phyloP scores from a whole-genome alignment of 2,329 filamentous ascomycete genomes.

The Cercospora canescens region DNA sequence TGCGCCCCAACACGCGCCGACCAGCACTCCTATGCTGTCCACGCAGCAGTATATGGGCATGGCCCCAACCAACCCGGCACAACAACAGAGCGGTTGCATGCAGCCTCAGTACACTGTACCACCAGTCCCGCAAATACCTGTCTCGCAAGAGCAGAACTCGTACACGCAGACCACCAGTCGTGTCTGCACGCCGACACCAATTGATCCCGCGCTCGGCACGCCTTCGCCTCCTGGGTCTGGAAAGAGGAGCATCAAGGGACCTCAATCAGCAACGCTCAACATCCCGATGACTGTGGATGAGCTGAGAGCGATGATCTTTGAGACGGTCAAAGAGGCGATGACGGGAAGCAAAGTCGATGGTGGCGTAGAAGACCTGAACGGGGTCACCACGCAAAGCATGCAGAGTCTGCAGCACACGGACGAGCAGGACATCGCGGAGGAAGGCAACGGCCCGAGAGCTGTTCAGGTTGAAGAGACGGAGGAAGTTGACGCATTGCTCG shows the following conservation, averaged over 20 bases:
- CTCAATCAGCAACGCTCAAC: neutral
- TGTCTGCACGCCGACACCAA: constrained; percentile 25
- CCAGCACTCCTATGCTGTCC: constrained; percentile 20
- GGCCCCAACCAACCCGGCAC: neutral
- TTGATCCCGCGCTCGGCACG: constrained; percentile 23
- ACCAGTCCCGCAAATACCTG: neutral
- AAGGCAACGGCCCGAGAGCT: neutral
- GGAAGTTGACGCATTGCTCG: neutral
- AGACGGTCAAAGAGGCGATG: constrained; percentile 21
- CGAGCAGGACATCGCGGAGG: neutral
- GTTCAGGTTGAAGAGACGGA: constrained; percentile 6
- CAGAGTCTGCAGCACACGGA: neutral
- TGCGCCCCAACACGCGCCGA: constrained; percentile 16
- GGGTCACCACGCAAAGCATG: neutral
- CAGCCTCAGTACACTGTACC: neutral
- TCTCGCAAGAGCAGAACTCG: constrained; percentile 12
- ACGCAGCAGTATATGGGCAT: constrained; percentile 11
- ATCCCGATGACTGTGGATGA: constrained; percentile 25
- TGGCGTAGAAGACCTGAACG: neutral
- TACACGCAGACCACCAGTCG: constrained; percentile 18
- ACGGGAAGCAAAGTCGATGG: neutral
- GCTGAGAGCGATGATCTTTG: constrained; percentile 24
- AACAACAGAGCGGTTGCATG: neutral
- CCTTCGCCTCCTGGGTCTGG: neutral
- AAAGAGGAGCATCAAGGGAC: constrained; percentile 3